Conservation (phyloP, 2,329 filamentous ascomycete species). For the Aspergillus oerlinghausenensis region DNA sequence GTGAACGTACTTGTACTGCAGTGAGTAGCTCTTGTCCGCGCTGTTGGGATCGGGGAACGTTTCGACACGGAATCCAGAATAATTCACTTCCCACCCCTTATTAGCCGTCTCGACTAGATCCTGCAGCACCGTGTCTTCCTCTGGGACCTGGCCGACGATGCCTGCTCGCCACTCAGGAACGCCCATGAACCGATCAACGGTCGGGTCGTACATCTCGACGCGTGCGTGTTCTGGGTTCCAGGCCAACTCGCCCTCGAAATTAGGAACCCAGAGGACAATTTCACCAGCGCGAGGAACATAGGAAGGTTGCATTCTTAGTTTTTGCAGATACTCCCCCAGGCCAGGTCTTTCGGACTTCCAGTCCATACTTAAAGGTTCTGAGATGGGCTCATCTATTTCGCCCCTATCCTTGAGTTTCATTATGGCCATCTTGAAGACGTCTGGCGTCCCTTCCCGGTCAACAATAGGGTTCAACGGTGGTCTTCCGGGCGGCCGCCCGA, state of each 20-base stretch:
- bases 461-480: constrained; percentile 3
- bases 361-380: constrained; percentile 51
- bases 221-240: constrained; percentile 27
- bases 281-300: constrained; percentile 55
- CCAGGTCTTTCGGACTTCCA: constrained; percentile 50
- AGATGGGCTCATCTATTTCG: constrained; percentile 42
- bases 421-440: constrained; percentile 49
- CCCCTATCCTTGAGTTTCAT: constrained; percentile 43
- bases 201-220: constrained; percentile 32
- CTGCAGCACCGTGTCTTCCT: constrained; percentile 39
- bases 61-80: constrained; percentile 55
- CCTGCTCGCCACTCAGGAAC: constrained; percentile 54
- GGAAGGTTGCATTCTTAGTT: constrained; percentile 41
- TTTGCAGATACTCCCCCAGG: constrained; percentile 40
- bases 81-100: constrained; percentile 42
- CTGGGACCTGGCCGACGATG: constrained; percentile 50
- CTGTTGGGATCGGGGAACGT: constrained; percentile 50
- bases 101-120: constrained; percentile 42
- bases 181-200: constrained; percentile 29
- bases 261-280: constrained; percentile 49
- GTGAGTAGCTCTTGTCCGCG: constrained; percentile 48
- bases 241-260: constrained; percentile 34
- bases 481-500: background rate
- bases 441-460: constrained; percentile 52
- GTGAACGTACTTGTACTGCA: constrained; percentile 53